Percentiles rank a stretch among this genome's conserved stretches.
These are phyloP conservation scores for Euclidium syriacum DNA, from an alignment of 345 rosid species.

Conservation along the genomic window DNA sequence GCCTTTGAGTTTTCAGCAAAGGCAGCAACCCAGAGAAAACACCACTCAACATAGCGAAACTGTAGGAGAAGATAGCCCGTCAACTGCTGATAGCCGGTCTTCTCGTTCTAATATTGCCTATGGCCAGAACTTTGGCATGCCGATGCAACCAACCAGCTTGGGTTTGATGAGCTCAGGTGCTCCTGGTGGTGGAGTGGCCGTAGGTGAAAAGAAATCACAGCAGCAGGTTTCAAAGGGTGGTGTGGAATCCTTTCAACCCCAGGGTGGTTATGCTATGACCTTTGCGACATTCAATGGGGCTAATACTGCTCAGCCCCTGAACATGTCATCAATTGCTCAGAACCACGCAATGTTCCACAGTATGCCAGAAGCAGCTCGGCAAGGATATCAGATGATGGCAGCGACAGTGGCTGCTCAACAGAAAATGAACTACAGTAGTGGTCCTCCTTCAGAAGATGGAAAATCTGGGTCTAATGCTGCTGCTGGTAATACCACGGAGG, in stretches of 20 bases:
- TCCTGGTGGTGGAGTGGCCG: slow-evolving; percentile 39
- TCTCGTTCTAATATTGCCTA: slow-evolving; percentile 52
- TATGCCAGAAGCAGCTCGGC: slow-evolving; percentile 69
- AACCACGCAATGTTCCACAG: slow-evolving; percentile 72
- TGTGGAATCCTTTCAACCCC: slow-evolving; percentile 53
- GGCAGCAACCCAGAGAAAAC: slow-evolving; percentile 60
- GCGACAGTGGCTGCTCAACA: slow-evolving; percentile 64
- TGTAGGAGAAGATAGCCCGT: slow-evolving; percentile 74
- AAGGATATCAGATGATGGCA: slow-evolving; percentile 50
- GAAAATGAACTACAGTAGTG: slow-evolving; percentile 65
- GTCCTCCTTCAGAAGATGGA: slow-evolving; percentile 56
- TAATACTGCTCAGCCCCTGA: slow-evolving; percentile 43
- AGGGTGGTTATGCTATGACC: slow-evolving; percentile 90
- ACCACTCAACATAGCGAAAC: slow-evolving; percentile 57
- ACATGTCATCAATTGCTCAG: slow-evolving; percentile 70
- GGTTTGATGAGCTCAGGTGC: slow-evolving; percentile 59
- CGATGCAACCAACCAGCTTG: slow-evolving; percentile 57
- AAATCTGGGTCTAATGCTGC: slow-evolving; percentile 48
- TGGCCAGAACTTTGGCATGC: slow-evolving; percentile 63
- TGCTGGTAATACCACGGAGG: slow-evolving; percentile 51
- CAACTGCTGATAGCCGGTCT: slow-evolving; percentile 71
- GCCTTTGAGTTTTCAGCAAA: slow-evolving; percentile 48
- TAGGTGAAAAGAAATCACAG: slow-evolving; percentile 61
- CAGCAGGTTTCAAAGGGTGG: slow-evolving; percentile 56
- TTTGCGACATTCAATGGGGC: slow-evolving; percentile 66